Percentiles rank a stretch among this genome's conserved stretches.
These are phyloP conservation scores for Cladosporium sp. DNA, from an alignment of 2,329 filamentous ascomycete genomes.

Conservation along the genomic window DNA sequence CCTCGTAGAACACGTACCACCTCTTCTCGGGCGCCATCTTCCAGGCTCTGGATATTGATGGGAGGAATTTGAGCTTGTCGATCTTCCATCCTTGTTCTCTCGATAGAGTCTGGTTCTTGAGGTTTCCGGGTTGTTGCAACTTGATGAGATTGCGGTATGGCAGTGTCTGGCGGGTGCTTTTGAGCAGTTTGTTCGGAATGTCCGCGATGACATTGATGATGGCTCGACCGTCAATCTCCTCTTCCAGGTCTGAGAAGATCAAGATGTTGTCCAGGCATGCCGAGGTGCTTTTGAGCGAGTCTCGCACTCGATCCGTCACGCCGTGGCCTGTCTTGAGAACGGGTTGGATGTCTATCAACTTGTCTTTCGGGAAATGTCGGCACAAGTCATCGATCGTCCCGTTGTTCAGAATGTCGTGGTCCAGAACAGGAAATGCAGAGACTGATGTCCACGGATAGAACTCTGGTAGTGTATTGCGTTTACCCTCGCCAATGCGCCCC, in stretches of 20 bases:
- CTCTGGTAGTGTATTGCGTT: conserved; percentile 1
- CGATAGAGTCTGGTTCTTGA: no score
- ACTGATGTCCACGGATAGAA: conserved; percentile 21
- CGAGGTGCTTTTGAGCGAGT: conserved; percentile 51
- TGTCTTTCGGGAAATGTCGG: conserved; percentile 36
- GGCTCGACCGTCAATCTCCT: conserved; percentile 37
- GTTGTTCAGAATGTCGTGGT: conserved; percentile 8
- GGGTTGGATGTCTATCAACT: conserved; percentile 42
- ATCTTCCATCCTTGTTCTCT: conserved; percentile 32
- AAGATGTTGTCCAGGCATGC: conserved; percentile 47
- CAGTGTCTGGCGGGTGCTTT: background rate
- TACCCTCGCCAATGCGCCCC: no score
- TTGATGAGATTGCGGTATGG: background rate
- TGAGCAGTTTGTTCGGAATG: background rate
- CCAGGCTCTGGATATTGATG: conserved; percentile 49
- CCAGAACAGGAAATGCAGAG: conserved; percentile 17
- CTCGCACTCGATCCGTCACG: conserved; percentile 41
- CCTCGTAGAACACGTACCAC: conserved; percentile 53
- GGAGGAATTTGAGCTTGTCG: conserved; percentile 53
- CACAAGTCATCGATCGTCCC: conserved; percentile 32
- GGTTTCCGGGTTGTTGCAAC: background rate
- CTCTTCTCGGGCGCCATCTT: conserved; percentile 41
- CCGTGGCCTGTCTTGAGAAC: conserved; percentile 49
- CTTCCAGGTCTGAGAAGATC: conserved; percentile 48
- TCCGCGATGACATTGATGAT: conserved; percentile 19